phyloP scores from a whole-genome alignment of 2,329 filamentous ascomycete genomes.

The Sporothrix euskadiensis region DNA sequence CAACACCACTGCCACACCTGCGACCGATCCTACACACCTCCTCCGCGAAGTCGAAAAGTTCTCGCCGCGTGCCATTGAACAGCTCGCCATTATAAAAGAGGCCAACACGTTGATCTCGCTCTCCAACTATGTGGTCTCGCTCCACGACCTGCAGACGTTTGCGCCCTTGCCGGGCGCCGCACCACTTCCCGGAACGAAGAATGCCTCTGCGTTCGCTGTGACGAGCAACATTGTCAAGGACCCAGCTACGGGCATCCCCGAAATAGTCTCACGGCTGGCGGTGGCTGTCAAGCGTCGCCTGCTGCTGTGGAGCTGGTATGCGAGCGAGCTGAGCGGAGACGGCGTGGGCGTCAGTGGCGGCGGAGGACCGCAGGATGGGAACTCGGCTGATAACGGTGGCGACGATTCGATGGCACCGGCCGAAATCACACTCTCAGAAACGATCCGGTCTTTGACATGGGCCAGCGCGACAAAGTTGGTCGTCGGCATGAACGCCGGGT shows the following conservation, averaged over 20 bases:
- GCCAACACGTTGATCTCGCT: constrained; percentile 87
- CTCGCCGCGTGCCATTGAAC: constrained; percentile 83
- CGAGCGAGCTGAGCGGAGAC: constrained; percentile 71
- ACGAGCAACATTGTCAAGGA: constrained; percentile 96
- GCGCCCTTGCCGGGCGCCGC: constrained; percentile 67
- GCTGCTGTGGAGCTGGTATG: constrained; percentile 92
- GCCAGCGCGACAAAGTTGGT: constrained; percentile 82
- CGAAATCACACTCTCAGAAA: constrained; percentile 78
- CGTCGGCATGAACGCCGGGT: constrained; percentile 87
- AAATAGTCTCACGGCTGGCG: constrained; percentile 87
- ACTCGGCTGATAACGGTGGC: not conserved
- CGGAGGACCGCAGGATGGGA: not conserved
- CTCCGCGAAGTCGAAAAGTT: constrained; percentile 93
- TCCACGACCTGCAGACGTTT: constrained; percentile 87
- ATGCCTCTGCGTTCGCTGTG: constrained; percentile 85
- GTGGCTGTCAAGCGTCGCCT: constrained; percentile 91
- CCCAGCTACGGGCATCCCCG: constrained; percentile 78
- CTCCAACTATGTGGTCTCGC: constrained; percentile 83
- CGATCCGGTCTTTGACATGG: constrained; percentile 89
- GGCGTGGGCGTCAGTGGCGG: not conserved
- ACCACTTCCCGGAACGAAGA: constrained; percentile 74
- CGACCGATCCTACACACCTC: constrained; percentile 66
- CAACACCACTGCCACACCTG: constrained; percentile 39
- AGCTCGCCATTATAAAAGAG: constrained; percentile 94
- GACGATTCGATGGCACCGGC: constrained; percentile 55